Percentiles rank a stretch among this genome's conserved stretches.
Evolutionary conservation across 2,329 filamentous ascomycete genomes (phyloP).

Genomic region (Rugonectria rugulosa): DNA sequence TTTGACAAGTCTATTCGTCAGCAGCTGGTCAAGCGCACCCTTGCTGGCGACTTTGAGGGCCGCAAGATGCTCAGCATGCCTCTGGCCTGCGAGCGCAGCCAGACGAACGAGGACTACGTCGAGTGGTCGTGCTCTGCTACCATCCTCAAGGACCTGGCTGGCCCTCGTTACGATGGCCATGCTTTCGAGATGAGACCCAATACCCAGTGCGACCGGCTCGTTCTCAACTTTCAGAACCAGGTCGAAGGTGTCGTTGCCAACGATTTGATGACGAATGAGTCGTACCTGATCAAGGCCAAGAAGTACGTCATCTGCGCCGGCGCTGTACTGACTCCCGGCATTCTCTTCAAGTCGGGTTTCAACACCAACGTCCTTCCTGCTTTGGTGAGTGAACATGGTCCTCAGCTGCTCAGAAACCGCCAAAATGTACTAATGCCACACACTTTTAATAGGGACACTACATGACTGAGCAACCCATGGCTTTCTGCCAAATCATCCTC

Average conservation of each 20-base stretch:
- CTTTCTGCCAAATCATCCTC: slow-evolving; percentile 8
- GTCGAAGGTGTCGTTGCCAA: background rate
- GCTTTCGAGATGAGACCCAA: slow-evolving; percentile 4
- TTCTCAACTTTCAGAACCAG: background rate
- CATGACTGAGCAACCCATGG: slow-evolving; percentile 10
- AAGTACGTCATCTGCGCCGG: slow-evolving; percentile 12
- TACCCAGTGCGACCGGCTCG: slow-evolving; percentile 1
- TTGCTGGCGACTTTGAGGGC: background rate
- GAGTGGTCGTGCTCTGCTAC: slow-evolving; percentile 7
- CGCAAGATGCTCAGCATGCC: slow-evolving; percentile 5
- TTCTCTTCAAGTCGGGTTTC: slow-evolving; percentile 3
- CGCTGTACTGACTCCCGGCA: slow-evolving; percentile 6
- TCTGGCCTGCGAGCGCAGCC: slow-evolving; percentile 6
- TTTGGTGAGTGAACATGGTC: background rate
- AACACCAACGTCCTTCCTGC: background rate
- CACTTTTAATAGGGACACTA: background rate
- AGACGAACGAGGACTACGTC: background rate
- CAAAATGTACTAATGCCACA: background rate
- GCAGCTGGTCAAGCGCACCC: background rate
- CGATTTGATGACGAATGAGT: background rate
- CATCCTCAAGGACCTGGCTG: background rate
- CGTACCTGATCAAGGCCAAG: slow-evolving; percentile 2
- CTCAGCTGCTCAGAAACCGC: background rate
- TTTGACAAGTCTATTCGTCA: slow-evolving; percentile 15
- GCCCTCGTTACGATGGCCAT: background rate